Percentiles rank a stretch among this genome's conserved stretches.
These are phyloP conservation scores for Capronia epimyces DNA, from an alignment of 2,329 filamentous ascomycete genomes.

Conservation along the genomic window DNA sequence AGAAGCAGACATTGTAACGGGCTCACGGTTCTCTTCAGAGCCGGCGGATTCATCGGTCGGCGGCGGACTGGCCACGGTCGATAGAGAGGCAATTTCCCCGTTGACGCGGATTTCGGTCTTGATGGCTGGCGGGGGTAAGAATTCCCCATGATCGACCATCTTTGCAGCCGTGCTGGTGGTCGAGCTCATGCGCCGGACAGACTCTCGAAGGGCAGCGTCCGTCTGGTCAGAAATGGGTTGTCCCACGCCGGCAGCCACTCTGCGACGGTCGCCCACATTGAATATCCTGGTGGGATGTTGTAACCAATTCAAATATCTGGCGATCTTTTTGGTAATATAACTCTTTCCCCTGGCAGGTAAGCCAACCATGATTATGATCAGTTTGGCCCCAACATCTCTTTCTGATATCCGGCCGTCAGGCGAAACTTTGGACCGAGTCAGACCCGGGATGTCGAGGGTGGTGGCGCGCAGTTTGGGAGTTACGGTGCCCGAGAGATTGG, in stretches of 20 bases:
- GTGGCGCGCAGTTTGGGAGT: constrained; percentile 84
- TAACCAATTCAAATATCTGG: constrained; percentile 92
- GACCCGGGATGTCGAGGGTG: constrained; percentile 90
- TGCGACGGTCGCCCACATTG: constrained; percentile 89
- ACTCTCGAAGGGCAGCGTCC: constrained; percentile 39
- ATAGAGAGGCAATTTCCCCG: constrained; percentile 37
- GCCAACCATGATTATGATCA: constrained; percentile 98
- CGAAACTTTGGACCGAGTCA: constrained; percentile 91
- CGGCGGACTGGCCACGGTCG: constrained; percentile 18
- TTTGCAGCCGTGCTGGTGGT: constrained; percentile 32
- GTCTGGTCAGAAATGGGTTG: constrained; percentile 33
- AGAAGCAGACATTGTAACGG: constrained; percentile 32
- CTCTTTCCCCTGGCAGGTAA: constrained; percentile 93
- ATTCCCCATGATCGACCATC: constrained; percentile 31
- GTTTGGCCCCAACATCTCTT: constrained; percentile 89
- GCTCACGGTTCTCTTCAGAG: constrained; percentile 8
- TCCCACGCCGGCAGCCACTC: constrained; percentile 65
- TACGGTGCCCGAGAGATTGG: constrained; percentile 68
- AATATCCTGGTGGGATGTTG: constrained; percentile 95
- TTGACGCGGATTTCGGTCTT: constrained; percentile 56
- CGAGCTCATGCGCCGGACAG: constrained; percentile 41
- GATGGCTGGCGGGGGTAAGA: constrained; percentile 40
- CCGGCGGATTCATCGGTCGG: constrained; percentile 13
- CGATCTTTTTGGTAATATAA: constrained; percentile 97
- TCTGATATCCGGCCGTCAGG: constrained; percentile 92